phyloP scores from a whole-genome alignment of 2,329 filamentous ascomycete species.

The Penicillium frequentans region DNA sequence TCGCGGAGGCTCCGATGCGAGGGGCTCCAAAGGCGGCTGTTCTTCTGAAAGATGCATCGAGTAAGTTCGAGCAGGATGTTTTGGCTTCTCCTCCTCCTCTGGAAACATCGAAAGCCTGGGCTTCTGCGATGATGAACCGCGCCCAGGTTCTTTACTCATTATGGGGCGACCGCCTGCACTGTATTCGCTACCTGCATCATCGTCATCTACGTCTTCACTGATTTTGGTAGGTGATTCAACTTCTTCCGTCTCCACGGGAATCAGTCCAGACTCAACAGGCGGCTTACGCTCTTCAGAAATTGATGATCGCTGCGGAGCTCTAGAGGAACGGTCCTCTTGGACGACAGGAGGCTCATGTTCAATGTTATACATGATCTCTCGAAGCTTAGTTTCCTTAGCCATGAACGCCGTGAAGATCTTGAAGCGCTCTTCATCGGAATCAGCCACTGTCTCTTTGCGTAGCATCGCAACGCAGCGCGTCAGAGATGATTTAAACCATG shows the following conservation, averaged over 20 bases:
- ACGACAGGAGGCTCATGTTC: constrained; percentile 37
- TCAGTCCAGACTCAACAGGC: constrained; percentile 33
- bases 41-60: constrained; percentile 27
- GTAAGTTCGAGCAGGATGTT: constrained; percentile 18
- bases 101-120: constrained; percentile 11
- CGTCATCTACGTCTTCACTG: constrained; percentile 9
- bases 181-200: constrained; percentile 41
- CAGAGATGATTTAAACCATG: constrained; percentile 58
- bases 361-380: constrained; percentile 51
- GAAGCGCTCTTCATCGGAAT: constrained; percentile 53
- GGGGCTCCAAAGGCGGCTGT: constrained; percentile 26
- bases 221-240: neutral
- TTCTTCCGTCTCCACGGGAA: constrained; percentile 33
- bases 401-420: constrained; percentile 55
- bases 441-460: constrained; percentile 49
- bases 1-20: constrained; percentile 39
- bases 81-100: constrained; percentile 1
- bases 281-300: constrained; percentile 10
- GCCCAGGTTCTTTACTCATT: constrained; percentile 27
- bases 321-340: neutral
- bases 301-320: constrained; percentile 8
- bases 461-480: constrained; percentile 57
- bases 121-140: constrained; percentile 9
- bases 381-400: constrained; percentile 48
- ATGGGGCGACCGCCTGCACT: constrained; percentile 57